phyloP scores from a whole-genome alignment of 257 asterid genomes.

The Misopates orontium region DNA sequence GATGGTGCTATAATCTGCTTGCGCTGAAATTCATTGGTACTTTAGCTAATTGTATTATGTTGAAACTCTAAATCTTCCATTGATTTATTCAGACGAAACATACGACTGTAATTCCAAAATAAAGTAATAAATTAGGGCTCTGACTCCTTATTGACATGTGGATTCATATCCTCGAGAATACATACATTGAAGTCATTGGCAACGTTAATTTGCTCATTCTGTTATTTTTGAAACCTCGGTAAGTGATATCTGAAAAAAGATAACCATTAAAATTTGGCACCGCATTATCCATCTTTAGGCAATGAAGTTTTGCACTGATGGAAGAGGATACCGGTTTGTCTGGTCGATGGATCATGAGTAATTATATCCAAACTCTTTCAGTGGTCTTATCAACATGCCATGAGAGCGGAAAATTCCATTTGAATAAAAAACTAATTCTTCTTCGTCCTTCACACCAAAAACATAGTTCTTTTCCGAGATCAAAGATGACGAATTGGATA shows the following conservation, averaged over 20 bases:
- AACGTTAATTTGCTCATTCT: conserved; percentile 37
- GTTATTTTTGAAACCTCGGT: conserved; percentile 43
- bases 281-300: conserved; percentile 35
- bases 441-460: conserved; percentile 38
- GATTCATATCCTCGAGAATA: conserved; percentile 72
- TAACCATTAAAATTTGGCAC: conserved; percentile 29
- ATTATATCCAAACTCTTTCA: conserved; percentile 22
- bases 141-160: too few species aligned
- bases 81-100: too few species aligned
- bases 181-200: conserved; percentile 74
- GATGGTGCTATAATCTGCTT: too few species aligned
- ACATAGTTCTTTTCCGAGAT: conserved; percentile 32
- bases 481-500: conserved; percentile 29
- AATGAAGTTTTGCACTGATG: conserved; percentile 28
- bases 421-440: conserved; percentile 29
- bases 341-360: too few species aligned
- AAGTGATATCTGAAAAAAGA: conserved; percentile 29
- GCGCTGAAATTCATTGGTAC: too few species aligned
- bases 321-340: conserved; percentile 30
- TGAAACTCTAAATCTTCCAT: too few species aligned
- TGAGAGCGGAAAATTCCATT: conserved; percentile 32
- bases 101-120: too few species aligned
- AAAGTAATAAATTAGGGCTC: too few species aligned
- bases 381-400: conserved; percentile 31
- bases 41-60: too few species aligned